Evolutionary conservation across 257 asterid species (phyloP).

Genomic region (Solanum tacnaense): DNA sequence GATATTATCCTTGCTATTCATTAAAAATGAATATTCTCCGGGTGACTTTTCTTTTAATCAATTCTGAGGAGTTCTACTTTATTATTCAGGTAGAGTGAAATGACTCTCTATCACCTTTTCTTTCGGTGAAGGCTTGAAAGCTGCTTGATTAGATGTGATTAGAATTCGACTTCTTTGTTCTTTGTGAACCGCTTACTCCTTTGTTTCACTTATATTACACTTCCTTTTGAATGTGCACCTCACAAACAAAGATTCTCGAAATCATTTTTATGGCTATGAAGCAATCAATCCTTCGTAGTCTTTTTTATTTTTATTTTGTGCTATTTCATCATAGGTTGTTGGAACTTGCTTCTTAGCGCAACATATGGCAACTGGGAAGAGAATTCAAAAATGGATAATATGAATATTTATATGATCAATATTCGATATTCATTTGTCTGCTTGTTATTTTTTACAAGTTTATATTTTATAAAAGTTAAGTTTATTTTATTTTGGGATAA

Average conservation of each 20-base stretch:
- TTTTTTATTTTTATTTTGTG: no score
- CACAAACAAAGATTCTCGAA: neutral
- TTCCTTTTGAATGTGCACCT: neutral
- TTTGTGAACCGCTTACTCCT: no score
- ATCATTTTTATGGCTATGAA: neutral
- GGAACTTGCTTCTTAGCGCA: neutral
- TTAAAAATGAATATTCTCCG: neutral
- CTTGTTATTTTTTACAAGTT: neutral
- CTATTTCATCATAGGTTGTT: no score
- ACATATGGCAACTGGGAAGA: neutral
- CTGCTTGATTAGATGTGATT: neutral
- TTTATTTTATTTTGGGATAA: no score
- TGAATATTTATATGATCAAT: neutral
- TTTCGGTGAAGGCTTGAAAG: neutral
- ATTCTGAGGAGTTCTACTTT: neutral
- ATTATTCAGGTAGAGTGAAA: neutral
- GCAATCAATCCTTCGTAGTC: neutral
- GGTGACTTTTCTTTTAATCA: neutral
- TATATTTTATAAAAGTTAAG: neutral
- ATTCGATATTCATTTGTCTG: neutral
- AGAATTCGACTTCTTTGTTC: no score
- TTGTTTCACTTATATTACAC: neutral
- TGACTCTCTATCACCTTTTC: neutral
- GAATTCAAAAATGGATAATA: neutral
- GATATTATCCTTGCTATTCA: neutral